Percentiles rank a stretch among this genome's conserved stretches.
Conservation (phyloP, 2,329 filamentous ascomycete genomes). For the Tolypocladium ophioglossoides region DNA sequence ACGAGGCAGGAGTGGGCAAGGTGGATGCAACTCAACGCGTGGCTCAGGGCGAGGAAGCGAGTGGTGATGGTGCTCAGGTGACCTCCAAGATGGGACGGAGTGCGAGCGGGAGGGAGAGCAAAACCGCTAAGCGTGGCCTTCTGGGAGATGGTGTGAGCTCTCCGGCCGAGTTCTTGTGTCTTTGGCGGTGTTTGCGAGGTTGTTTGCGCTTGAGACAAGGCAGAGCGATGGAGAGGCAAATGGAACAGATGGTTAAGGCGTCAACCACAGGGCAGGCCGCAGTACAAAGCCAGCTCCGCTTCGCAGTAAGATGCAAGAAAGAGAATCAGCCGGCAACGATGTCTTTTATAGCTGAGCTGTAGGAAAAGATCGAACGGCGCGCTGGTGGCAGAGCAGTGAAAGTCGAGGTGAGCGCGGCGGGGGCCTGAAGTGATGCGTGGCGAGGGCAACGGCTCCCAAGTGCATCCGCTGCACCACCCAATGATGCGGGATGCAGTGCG, state of each 20-base stretch:
- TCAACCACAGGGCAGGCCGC: neutral
- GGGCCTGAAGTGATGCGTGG: neutral
- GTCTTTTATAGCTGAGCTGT: neutral
- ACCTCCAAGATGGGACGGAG: neutral
- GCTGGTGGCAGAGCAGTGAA: neutral
- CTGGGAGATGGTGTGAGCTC: neutral
- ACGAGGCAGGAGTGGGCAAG: no score
- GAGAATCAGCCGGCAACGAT: neutral
- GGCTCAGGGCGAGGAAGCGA: neutral
- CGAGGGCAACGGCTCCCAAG: neutral
- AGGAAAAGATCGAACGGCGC: neutral
- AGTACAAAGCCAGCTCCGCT: neutral
- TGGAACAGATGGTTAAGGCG: neutral
- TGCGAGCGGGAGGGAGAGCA: neutral
- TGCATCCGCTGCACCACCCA: neutral
- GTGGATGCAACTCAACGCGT: neutral
- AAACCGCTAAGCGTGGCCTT: neutral
- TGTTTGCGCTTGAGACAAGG: neutral
- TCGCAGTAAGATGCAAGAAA: neutral
- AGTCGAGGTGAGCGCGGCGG: neutral
- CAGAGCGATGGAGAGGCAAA: neutral
- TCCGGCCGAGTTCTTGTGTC: neutral
- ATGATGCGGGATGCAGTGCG: neutral
- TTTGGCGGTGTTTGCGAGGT: neutral
- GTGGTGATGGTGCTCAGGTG: no score